Evolutionary conservation across 179 eudicot genomes (phyloP).

Genomic region (Beta macrorhiza): DNA sequence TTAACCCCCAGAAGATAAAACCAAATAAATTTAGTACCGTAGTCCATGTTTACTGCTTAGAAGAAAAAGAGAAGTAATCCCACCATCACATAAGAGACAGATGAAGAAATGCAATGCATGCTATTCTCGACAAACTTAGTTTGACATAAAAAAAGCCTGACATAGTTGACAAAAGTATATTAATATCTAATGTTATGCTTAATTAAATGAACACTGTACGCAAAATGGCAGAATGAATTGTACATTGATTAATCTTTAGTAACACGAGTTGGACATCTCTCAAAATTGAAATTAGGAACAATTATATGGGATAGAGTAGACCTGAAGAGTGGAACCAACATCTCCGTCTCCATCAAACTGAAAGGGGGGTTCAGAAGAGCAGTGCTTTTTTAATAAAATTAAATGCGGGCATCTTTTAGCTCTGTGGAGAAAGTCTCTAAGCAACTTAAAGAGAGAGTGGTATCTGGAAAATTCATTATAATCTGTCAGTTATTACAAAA

Average conservation of each 20-base stretch:
- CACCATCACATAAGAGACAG: background rate
- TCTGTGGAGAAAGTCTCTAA: slow-evolving; percentile 51
- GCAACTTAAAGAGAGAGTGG: slow-evolving; percentile 61
- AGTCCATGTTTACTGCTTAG: background rate
- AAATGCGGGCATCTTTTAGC: slow-evolving; percentile 48
- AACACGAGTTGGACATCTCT: background rate
- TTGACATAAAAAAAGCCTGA: background rate
- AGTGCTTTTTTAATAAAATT: slow-evolving; percentile 68
- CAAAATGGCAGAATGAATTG: background rate
- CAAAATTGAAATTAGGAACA: background rate
- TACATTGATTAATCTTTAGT: background rate
- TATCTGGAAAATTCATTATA: slow-evolving; percentile 43
- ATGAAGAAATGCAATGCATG: background rate
- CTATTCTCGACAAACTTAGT: background rate
- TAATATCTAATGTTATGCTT: background rate
- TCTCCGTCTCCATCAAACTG: slow-evolving; percentile 24
- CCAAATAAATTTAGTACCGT: background rate
- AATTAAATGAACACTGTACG: background rate
- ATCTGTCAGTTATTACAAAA: background rate
- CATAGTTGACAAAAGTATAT: background rate
- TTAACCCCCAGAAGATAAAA: background rate
- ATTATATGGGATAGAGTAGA: slow-evolving; percentile 19
- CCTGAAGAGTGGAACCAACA: slow-evolving; percentile 35
- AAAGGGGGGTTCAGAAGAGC: slow-evolving; percentile 39
- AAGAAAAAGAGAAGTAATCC: background rate